These are phyloP conservation scores for Cercospora canescens DNA, from an alignment of 2,329 filamentous ascomycete species.

Conservation along the genomic window DNA sequence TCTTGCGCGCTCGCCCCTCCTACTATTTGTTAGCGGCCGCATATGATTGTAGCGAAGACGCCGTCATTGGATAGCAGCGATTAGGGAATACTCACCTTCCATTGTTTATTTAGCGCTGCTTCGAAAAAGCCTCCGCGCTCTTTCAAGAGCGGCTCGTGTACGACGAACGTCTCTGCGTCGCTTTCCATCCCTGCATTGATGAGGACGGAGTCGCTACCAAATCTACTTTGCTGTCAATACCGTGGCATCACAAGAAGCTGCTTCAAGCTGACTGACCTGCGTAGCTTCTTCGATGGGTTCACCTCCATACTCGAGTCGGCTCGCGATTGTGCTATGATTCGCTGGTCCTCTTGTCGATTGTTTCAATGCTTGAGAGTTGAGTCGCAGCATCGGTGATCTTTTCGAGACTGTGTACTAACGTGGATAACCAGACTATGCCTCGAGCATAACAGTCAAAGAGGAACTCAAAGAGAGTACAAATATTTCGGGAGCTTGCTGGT, in stretches of 20 bases:
- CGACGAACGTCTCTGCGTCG: not conserved
- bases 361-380: too few species aligned
- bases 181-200: not conserved
- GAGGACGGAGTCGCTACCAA: not conserved
- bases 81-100: not conserved
- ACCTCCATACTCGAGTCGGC: not conserved
- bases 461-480: too few species aligned
- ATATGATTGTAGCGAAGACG: not conserved
- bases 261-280: not conserved
- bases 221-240: not conserved
- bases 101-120: slow-evolving; percentile 2
- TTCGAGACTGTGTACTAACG: too few species aligned
- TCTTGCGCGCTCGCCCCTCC: slow-evolving; percentile 3
- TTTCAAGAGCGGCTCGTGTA: slow-evolving; percentile 1
- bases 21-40: not conserved
- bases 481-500: too few species aligned
- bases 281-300: not conserved
- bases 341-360: not conserved
- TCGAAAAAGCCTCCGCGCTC: slow-evolving; percentile 4
- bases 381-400: too few species aligned
- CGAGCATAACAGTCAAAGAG: too few species aligned
- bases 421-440: too few species aligned
- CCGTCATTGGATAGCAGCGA: not conserved
- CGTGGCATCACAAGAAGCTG: not conserved
- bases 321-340: not conserved